Evolutionary conservation across 225 moss, liverwort and hornwort species (phyloP), one percentile per base, ranked within the genome.

Genomic region (Polytrichum formosum): DNA sequence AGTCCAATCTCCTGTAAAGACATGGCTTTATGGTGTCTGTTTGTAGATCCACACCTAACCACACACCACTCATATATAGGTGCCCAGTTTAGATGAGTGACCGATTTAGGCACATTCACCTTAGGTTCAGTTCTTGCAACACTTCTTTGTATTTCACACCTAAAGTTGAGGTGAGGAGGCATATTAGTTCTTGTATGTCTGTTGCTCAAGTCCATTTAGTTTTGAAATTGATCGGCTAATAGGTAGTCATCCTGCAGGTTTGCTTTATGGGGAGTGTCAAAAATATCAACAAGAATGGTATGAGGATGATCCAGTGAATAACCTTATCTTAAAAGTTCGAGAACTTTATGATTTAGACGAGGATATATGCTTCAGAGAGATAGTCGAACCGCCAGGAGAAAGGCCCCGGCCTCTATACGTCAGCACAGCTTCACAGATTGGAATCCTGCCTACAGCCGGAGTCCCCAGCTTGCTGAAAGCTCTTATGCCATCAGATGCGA

Each of bases 371-470:
- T 98, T 98, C 77, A 83, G 98, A 54, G 91, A 81, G 77, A 87
- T 94, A 16, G 85, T 91, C 13, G 71, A 88, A 20, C 94, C 94
- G 63, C 90, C 91, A 26, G 98, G 94, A 61, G 92, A 90, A 46
- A 83, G 94, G 67, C 91, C 92, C 67, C 88, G 98, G 26, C 91
- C 94, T n/a, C 78, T 98, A 6, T 93, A 89, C 65, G 84, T 90
- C 7, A 92, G 98, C 67, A 98, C 98, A 54, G 98, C 98, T 7
- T 90, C 94, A 4, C 98, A 98, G 71, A 92, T 94, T 74, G 98
- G 98, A 55, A 90, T 98, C 63, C 88, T 98, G 20, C 92, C 92
- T 29, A 94, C 98, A 20, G 56, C 90, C 22, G 98, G 98, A 70
- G 94, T 98, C 26, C 98, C 98, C 9, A 98, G 92, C 69, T 81